Conservation (phyloP, 305 asterid species). For the Rubia peregrina region DNA sequence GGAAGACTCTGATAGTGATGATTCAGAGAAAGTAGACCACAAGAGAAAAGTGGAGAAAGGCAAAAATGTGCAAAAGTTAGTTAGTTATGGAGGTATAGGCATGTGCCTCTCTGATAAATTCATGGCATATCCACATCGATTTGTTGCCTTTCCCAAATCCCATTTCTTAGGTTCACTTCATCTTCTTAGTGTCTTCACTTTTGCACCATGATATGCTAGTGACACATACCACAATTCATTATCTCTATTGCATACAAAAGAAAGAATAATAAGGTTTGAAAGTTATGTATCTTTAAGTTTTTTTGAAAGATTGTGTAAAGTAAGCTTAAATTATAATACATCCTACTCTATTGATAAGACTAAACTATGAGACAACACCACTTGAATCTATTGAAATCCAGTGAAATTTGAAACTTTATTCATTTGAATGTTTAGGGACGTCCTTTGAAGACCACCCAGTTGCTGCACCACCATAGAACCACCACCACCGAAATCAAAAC, state of each 20-base stretch:
- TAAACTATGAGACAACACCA: no score
- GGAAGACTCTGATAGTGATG: constrained; percentile 23
- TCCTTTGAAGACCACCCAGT: no score
- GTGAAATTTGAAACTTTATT: no score
- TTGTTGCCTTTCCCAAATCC: constrained; percentile 21
- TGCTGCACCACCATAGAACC: no score
- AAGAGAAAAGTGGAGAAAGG: constrained; percentile 22
- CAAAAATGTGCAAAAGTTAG: constrained; percentile 11
- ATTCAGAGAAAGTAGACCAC: constrained; percentile 34
- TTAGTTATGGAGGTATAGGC: constrained; percentile 27
- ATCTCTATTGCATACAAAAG: background rate
- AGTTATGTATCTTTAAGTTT: background rate
- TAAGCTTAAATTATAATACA: no score
- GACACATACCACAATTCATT: background rate
- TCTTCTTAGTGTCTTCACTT: constrained; percentile 19
- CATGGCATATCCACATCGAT: constrained; percentile 35
- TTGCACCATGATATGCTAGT: constrained; percentile 4
- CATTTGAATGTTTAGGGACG: no score
- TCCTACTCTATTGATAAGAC: background rate
- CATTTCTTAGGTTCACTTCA: constrained; percentile 27
- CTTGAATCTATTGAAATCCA: no score
- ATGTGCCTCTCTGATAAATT: constrained; percentile 39
- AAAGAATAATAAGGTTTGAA: background rate
- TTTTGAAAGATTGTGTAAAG: no score
- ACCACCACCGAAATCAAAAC: no score